phyloP scores from a whole-genome alignment of 805 yeast species.

The Saccharomyces paradoxus region DNA sequence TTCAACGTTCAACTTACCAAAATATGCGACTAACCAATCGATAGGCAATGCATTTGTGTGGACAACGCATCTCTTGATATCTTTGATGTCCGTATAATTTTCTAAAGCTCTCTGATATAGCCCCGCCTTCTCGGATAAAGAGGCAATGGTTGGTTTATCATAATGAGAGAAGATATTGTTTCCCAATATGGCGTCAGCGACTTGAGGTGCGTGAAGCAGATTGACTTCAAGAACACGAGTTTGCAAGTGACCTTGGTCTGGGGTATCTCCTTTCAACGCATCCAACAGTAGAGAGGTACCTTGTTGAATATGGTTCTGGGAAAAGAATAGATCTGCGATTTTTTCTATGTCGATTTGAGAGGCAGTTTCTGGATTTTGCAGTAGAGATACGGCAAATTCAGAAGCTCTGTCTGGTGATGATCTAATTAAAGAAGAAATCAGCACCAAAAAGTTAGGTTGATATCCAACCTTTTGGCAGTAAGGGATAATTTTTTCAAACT shows the following conservation, averaged over 20 bases:
- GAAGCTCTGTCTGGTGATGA: slow-evolving; percentile 96
- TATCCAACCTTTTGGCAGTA: slow-evolving; percentile 84
- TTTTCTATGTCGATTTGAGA: slow-evolving; percentile 68
- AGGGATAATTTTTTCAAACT: slow-evolving; percentile 91
- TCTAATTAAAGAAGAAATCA: slow-evolving; percentile 85
- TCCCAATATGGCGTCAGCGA: slow-evolving; percentile 96
- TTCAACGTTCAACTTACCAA: slow-evolving; percentile 90
- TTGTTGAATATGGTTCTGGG: slow-evolving; percentile 91
- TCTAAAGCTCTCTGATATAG: slow-evolving; percentile 92
- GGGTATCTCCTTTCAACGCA: slow-evolving; percentile 87
- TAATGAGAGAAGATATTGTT: slow-evolving; percentile 92
- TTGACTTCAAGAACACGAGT: slow-evolving; percentile 90
- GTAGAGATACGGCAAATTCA: slow-evolving; percentile 85
- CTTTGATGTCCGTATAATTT: slow-evolving; percentile 88
- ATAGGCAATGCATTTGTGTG: slow-evolving; percentile 77
- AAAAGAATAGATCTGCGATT: slow-evolving; percentile 86
- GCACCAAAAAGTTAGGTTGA: slow-evolving; percentile 80
- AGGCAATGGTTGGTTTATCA: slow-evolving; percentile 88
- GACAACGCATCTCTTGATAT: slow-evolving; percentile 88
- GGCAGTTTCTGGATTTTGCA: slow-evolving; percentile 53
- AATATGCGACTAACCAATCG: slow-evolving; percentile 89
- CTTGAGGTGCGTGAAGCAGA: slow-evolving; percentile 94
- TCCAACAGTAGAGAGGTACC: slow-evolving; percentile 96
- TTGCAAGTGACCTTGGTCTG: slow-evolving; percentile 92
- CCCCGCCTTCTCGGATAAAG: slow-evolving; percentile 92